phyloP scores from a whole-genome alignment of 371 early-diverging fungal species.

The Chytridium lagenaria region DNA sequence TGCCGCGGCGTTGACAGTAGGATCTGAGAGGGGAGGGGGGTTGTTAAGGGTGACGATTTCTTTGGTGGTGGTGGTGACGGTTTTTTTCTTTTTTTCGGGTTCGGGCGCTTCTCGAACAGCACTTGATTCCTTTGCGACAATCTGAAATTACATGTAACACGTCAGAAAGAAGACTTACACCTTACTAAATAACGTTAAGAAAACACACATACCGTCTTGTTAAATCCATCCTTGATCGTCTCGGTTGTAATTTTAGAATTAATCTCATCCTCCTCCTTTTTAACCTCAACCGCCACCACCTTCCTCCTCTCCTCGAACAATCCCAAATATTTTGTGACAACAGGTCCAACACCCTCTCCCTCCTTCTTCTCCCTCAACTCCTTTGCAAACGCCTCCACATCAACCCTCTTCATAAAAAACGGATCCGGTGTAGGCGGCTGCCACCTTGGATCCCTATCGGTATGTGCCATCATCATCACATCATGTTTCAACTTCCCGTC shows the following conservation, averaged over 20 bases:
- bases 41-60: too few species aligned
- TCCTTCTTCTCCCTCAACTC: constrained; percentile 18
- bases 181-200: constrained; percentile 8
- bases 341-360: neutral
- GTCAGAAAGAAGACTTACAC: too few species aligned
- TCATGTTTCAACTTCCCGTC: constrained; percentile 40
- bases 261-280: constrained; percentile 72
- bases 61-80: too few species aligned
- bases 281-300: constrained; percentile 70
- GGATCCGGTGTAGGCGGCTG: constrained; percentile 39
- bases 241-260: constrained; percentile 78
- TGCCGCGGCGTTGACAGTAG: too few species aligned
- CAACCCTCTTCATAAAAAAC: constrained; percentile 38
- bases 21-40: too few species aligned
- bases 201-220: constrained; percentile 66
- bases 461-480: constrained; percentile 23
- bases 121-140: constrained; percentile 32
- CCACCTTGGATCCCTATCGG: constrained; percentile 42
- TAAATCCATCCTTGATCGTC: constrained; percentile 77
- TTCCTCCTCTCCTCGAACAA: constrained; percentile 55
- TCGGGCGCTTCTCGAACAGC: too few species aligned
- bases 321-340: neutral
- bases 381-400: constrained; percentile 13
- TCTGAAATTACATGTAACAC: constrained; percentile 20
- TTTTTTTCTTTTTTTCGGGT: too few species aligned